Percentiles rank a stretch among this genome's conserved stretches.
phyloP scores from a whole-genome alignment of 2,329 filamentous ascomycete genomes.

The Cryphonectria carpinicola region DNA sequence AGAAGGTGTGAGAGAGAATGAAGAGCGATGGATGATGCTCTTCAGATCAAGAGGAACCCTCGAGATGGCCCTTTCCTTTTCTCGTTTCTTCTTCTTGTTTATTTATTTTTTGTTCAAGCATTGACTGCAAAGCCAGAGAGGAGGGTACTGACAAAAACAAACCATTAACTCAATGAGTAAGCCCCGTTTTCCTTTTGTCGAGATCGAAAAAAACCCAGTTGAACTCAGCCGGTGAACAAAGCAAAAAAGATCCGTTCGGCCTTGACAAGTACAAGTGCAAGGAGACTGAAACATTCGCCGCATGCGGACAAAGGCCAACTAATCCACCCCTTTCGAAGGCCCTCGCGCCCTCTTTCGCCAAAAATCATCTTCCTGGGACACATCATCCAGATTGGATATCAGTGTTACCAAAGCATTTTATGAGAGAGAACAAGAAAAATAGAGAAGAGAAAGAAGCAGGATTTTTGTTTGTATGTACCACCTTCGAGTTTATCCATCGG shows the following conservation, averaged over 20 bases:
- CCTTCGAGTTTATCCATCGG: neutral
- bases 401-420: neutral
- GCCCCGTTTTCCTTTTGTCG: slow-evolving; percentile 7
- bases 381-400: neutral
- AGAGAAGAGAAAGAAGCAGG: too few species aligned
- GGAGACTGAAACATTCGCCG: slow-evolving; percentile 14
- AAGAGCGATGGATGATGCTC: neutral
- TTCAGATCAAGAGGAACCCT: neutral
- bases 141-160: neutral
- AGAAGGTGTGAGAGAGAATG: neutral
- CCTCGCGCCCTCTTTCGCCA: neutral
- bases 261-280: neutral
- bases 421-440: too few species aligned
- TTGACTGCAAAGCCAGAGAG: neutral
- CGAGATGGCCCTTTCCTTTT: neutral
- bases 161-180: slow-evolving; percentile 7
- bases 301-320: slow-evolving; percentile 11
- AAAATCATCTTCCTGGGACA: neutral
- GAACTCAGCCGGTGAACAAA: slow-evolving; percentile 7
- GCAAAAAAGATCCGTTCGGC: neutral
- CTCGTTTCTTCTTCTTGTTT: too few species aligned
- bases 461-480: neutral
- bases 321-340: neutral
- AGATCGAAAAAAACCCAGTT: neutral
- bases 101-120: neutral